Conservation (phyloP, 1,284 basidiomycete species). For the Fomitopsis betulina region DNA sequence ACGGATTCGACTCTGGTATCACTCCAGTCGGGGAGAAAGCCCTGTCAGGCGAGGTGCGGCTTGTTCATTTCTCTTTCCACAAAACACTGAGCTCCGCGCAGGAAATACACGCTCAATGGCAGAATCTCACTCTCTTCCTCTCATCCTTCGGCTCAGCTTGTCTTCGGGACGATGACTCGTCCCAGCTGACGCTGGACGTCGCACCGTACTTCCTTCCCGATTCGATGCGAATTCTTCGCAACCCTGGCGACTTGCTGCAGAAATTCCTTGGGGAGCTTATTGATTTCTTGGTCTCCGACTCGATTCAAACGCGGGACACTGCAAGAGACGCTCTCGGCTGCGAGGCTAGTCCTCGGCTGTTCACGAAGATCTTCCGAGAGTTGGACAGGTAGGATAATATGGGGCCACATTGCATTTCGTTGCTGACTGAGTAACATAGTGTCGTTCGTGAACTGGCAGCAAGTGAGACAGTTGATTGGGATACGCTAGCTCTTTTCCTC, state of each 20-base stretch:
- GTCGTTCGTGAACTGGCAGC: conserved; percentile 43
- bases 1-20: conserved; percentile 16
- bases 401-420: background rate
- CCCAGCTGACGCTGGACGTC: conserved; percentile 50
- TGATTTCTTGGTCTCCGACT: conserved; percentile 60
- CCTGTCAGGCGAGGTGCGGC: conserved; percentile 36
- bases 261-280: conserved; percentile 69
- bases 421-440: conserved; percentile 22
- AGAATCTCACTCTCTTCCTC: conserved; percentile 81
- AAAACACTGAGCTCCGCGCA: conserved; percentile 26
- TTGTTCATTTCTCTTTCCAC: background rate
- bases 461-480: conserved; percentile 39
- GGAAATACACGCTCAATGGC: conserved; percentile 83
- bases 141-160: conserved; percentile 74
- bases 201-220: conserved; percentile 65
- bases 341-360: conserved; percentile 71
- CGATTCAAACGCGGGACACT: conserved; percentile 65
- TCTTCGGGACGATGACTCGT: conserved; percentile 46
- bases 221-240: conserved; percentile 57
- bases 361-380: conserved; percentile 62
- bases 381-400: conserved; percentile 61
- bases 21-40: conserved; percentile 26
- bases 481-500: conserved; percentile 60
- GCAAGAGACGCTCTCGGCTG: conserved; percentile 78
- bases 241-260: conserved; percentile 53